Evolutionary conservation across 257 asterid species (phyloP), one percentile per base, ranked within the genome.

Genomic region (Ophiorrhiza pumila): DNA sequence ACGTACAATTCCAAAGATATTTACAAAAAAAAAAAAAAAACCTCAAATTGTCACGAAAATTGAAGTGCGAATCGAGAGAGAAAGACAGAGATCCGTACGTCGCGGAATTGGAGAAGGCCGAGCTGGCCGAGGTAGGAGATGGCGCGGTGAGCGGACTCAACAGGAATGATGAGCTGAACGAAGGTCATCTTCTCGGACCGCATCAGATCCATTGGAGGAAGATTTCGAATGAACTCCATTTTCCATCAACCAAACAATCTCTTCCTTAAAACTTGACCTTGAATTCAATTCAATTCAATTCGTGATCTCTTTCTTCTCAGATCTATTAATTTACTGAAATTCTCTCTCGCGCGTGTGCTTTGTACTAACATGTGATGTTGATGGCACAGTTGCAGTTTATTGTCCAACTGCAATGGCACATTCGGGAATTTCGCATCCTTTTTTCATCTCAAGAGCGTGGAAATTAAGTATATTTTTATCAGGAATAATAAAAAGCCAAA

Each of bases 201-300:
- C 97, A 93, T 93, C 95, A 93, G 97, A 90, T 93, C 98, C 98
- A 93, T 89, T 73, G 79, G 68, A 25, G 98, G 91, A 81, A 90
- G 84, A 71, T 83, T 89, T 81, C 83, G 84, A 60, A 90, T 79
- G 85, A 70, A 88, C 85, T 89, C 90, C 98, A 92, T 92, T 78
- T 80, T 80, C 85, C 85, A 80, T 79, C 83, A 81, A 78, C 86
- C 83, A 55, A 71, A 23, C 71, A 23, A 65, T 59, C 32, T 14
- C 49, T 50, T n/a, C 8, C 29, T 41, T 61, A 23, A 61, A 69
- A n/a, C 7, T 12, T 18, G 4, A 39, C 72, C 13, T 20, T 2
- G 23, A 49, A 41, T 31, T 68, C 64, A 45, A 46, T 46, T 59
- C 45, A 15, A 8, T 31, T 17, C 2, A 1, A 50, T 60, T 43